Percentiles rank a stretch among this genome's conserved stretches.
phyloP scores from a whole-genome alignment of 495 filamentous ascomycete genomes.

The Neurospora sp. region DNA sequence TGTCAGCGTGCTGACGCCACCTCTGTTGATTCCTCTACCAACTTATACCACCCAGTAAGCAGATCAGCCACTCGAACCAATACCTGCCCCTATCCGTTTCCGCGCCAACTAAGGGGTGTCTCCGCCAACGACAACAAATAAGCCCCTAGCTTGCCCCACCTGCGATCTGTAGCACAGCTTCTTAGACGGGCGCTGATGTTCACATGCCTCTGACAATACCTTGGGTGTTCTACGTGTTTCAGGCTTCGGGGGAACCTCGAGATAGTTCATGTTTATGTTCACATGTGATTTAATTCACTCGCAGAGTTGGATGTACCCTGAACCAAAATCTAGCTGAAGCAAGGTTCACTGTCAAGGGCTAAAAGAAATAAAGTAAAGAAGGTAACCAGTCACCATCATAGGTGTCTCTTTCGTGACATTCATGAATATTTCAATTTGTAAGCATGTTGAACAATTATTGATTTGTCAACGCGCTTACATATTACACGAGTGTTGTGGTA shows the following conservation, averaged over 20 bases:
- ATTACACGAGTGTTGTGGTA: background rate
- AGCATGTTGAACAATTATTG: background rate
- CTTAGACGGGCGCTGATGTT: background rate
- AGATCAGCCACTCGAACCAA: background rate
- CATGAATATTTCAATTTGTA: background rate
- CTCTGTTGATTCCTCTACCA: background rate
- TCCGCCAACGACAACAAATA: background rate
- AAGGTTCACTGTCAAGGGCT: background rate
- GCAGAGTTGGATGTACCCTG: background rate
- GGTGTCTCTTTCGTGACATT: background rate
- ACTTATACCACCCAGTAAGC: background rate
- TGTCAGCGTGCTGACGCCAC: background rate
- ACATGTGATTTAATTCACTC: background rate
- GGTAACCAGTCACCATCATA: background rate
- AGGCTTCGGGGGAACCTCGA: background rate
- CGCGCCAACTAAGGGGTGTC: background rate
- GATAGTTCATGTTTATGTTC: background rate
- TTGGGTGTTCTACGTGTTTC: background rate
- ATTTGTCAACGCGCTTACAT: background rate
- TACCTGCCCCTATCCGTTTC: background rate
- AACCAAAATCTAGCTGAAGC: background rate
- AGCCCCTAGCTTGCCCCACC: background rate
- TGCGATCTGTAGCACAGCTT: background rate
- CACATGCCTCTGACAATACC: background rate
- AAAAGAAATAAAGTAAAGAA: background rate